A percentile compares a stretch with the other conserved stretches of the same genome.
Evolutionary conservation across 208 protist genomes (phyloP).

Genomic region (Crithidia expoeki): DNA sequence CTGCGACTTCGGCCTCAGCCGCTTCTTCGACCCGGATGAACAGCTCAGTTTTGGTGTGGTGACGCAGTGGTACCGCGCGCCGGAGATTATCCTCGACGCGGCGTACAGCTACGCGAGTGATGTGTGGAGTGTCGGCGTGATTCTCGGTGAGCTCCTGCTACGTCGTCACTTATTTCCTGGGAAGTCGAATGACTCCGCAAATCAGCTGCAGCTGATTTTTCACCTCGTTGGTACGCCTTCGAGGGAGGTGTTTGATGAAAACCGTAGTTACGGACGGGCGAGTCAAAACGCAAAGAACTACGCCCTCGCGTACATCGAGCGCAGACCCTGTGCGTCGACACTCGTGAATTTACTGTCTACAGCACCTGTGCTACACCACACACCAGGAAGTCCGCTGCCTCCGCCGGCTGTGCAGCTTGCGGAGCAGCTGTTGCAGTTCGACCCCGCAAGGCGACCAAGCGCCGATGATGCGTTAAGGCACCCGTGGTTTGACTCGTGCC

Average conservation of each 20-base stretch:
- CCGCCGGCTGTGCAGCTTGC: conserved; percentile 73
- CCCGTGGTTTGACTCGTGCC: conserved; percentile 82
- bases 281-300: conserved; percentile 88
- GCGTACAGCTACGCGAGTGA: conserved; percentile 87
- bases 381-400: conserved; percentile 13
- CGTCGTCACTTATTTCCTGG: conserved; percentile 92
- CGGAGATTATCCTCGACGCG: conserved; percentile 91
- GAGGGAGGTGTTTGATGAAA: conserved; percentile 72
- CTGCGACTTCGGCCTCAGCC: conserved; percentile 92
- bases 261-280: conserved; percentile 86
- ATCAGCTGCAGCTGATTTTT: conserved; percentile 94
- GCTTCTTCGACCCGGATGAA: conserved; percentile 93
- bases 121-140: conserved; percentile 91
- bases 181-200: conserved; percentile 92
- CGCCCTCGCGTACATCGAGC: conserved; percentile 72
- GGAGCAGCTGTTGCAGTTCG: conserved; percentile 80
- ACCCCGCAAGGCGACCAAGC: conserved; percentile 75
- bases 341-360: conserved; percentile 54
- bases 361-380: conserved; percentile 61
- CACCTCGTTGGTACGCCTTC: conserved; percentile 94
- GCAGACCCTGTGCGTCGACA: conserved; percentile 50
- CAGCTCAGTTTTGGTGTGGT: conserved; percentile 92
- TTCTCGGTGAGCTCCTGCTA: conserved; percentile 92
- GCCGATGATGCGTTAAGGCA: conserved; percentile 83
- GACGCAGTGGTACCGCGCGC: conserved; percentile 93